phyloP scores from a whole-genome alignment of 2,329 filamentous ascomycete species.

The Helminthosporium solani region DNA sequence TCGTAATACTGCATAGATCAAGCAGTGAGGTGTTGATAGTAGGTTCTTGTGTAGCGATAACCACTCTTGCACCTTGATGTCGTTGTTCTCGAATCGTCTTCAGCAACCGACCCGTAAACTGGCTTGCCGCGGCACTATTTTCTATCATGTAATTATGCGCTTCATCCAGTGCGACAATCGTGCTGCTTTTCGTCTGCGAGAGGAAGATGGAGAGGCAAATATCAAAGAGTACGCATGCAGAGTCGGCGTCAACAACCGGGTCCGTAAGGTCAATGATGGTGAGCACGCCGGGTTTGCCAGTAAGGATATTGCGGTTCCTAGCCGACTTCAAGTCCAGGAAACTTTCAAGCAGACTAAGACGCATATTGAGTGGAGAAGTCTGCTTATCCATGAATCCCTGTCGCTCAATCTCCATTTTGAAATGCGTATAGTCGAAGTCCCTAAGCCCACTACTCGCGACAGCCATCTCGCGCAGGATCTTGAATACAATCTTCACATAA shows the following conservation, averaged over 20 bases:
- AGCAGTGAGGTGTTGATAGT: constrained; percentile 66
- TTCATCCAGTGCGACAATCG: constrained; percentile 70
- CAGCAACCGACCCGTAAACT: constrained; percentile 62
- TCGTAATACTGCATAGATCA: constrained; percentile 67
- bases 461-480: no score
- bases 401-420: constrained; percentile 6
- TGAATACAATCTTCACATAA: no score
- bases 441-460: no score
- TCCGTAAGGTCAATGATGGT: constrained; percentile 72
- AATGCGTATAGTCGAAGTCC: constrained; percentile 13
- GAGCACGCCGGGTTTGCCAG: constrained; percentile 49
- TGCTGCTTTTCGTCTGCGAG: constrained; percentile 35
- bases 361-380: constrained; percentile 11
- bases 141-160: constrained; percentile 72
- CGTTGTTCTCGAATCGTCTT: constrained; percentile 67
- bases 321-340: constrained; percentile 6
- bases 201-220: constrained; percentile 69
- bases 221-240: constrained; percentile 69
- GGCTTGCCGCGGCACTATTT: constrained; percentile 46
- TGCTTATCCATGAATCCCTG: constrained; percentile 8
- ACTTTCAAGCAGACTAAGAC: constrained; percentile 15
- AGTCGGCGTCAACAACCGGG: constrained; percentile 66
- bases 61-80: constrained; percentile 63
- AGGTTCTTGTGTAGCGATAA: constrained; percentile 75
- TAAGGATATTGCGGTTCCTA: constrained; percentile 5